Conservation (phyloP, 2,329 filamentous ascomycete species). For the Madurella fahalii region DNA sequence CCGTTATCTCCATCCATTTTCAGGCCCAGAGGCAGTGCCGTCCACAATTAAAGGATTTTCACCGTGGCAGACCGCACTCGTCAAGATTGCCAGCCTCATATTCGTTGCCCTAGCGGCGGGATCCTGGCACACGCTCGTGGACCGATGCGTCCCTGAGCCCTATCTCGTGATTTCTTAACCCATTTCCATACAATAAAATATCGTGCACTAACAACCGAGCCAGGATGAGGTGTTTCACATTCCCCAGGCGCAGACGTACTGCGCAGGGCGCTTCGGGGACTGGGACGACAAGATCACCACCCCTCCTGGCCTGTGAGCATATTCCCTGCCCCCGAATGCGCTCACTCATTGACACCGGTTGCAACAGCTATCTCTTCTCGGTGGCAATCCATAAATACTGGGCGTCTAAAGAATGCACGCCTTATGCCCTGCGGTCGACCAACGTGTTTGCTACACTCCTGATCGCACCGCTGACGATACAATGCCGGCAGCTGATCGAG, state of each 20-base stretch:
- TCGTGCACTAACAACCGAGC: not conserved
- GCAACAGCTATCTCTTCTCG: constrained; percentile 45
- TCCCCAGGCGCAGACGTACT: constrained; percentile 86
- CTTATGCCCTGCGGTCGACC: constrained; percentile 44
- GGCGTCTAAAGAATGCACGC: constrained; percentile 33
- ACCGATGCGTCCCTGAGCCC: constrained; percentile 44
- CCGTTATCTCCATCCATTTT: not conserved
- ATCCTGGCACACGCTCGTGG: constrained; percentile 39
- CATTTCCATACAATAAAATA: not conserved
- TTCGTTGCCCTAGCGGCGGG: constrained; percentile 29
- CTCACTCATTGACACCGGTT: constrained; percentile 10
- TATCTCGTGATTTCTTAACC: constrained; percentile 45
- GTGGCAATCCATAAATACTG: constrained; percentile 35
- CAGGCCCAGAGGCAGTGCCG: not conserved
- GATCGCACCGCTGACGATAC: constrained; percentile 43
- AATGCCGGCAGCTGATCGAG: constrained; percentile 52
- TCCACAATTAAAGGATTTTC: not conserved
- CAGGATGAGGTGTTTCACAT: constrained; percentile 88
- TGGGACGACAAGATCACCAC: constrained; percentile 99
- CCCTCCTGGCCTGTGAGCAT: constrained; percentile 72
- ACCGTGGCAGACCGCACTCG: not conserved
- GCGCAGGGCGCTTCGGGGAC: constrained; percentile 63
- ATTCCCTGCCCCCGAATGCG: constrained; percentile 25
- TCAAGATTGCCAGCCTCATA: constrained; percentile 13
- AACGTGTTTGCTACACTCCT: constrained; percentile 44